Conservation (phyloP, 2,329 filamentous ascomycete species). For the Thermothelomyces thermophilus region DNA sequence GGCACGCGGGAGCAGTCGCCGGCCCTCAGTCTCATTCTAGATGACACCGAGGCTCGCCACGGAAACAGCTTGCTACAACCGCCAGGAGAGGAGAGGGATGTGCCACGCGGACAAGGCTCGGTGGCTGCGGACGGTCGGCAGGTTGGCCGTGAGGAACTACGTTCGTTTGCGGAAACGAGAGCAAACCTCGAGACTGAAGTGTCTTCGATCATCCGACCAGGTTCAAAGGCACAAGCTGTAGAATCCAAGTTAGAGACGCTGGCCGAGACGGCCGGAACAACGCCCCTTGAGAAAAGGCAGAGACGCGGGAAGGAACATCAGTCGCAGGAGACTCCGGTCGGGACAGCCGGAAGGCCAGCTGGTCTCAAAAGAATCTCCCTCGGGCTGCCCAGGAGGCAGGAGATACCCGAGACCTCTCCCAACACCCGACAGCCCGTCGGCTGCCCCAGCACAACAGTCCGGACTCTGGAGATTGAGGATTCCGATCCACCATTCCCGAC, state of each 20-base stretch:
- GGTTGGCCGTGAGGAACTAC: neutral
- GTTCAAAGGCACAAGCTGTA: too few species aligned
- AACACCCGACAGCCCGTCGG: neutral
- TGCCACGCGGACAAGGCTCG: too few species aligned
- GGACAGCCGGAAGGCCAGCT: neutral
- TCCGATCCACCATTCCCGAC: neutral
- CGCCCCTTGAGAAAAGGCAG: neutral
- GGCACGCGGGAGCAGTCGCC: neutral
- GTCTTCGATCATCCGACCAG: too few species aligned
- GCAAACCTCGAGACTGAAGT: too few species aligned
- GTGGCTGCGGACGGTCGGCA: neutral
- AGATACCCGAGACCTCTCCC: conserved; percentile 9
- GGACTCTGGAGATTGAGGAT: neutral
- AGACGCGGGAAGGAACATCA: neutral
- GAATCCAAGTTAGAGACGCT: too few species aligned
- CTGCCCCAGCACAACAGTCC: neutral
- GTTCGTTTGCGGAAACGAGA: too few species aligned
- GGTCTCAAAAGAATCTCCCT: neutral
- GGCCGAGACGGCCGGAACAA: too few species aligned
- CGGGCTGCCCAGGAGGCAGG: neutral
- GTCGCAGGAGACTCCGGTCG: neutral
- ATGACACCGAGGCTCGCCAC: neutral
- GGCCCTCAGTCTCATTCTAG: neutral
- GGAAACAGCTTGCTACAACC: neutral
- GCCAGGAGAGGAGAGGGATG: neutral